Evolutionary conservation across 495 filamentous ascomycete genomes (phyloP).

Genomic region (Penicillium odoratum): DNA sequence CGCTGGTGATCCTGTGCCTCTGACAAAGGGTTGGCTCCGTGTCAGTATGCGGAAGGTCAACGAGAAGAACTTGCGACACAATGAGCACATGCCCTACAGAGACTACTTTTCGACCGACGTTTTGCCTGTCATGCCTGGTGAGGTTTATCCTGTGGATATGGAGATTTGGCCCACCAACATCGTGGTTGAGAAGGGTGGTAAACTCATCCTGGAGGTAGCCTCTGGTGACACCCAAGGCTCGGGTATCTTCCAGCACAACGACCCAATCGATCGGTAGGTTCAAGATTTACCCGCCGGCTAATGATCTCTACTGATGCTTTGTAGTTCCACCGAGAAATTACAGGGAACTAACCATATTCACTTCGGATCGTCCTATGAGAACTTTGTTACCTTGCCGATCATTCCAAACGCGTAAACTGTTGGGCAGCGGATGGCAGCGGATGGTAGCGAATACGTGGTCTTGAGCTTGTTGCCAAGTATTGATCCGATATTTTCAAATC

Average conservation of each 20-base stretch:
- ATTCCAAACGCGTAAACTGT: constrained; percentile 31
- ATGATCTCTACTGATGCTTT: not conserved
- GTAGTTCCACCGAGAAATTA: constrained; percentile 45
- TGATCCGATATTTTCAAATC: too few species aligned
- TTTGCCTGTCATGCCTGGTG: constrained; percentile 50
- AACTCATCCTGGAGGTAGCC: constrained; percentile 48
- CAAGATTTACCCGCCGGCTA: not conserved
- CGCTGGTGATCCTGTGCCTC: constrained; percentile 46
- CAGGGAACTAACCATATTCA: constrained; percentile 55
- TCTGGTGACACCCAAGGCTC: constrained; percentile 62
- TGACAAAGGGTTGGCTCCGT: constrained; percentile 47
- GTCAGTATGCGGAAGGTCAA: constrained; percentile 54
- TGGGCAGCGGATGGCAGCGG: too few species aligned
- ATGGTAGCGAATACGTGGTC: too few species aligned
- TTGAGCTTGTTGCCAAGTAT: too few species aligned
- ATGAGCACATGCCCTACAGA: constrained; percentile 55
- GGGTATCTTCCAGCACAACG: constrained; percentile 57
- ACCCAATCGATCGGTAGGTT: constrained; percentile 43
- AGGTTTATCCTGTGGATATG: constrained; percentile 62
- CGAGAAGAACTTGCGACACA: constrained; percentile 46
- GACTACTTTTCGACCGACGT: constrained; percentile 61
- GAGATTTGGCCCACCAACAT: constrained; percentile 74
- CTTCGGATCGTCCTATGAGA: constrained; percentile 49
- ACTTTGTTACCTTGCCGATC: constrained; percentile 56
- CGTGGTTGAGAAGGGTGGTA: constrained; percentile 46